Percentiles rank a stretch among this genome's conserved stretches.
Conservation (phyloP, 169 alveolate genomes). For the Plasmodium gallinaceum region DNA sequence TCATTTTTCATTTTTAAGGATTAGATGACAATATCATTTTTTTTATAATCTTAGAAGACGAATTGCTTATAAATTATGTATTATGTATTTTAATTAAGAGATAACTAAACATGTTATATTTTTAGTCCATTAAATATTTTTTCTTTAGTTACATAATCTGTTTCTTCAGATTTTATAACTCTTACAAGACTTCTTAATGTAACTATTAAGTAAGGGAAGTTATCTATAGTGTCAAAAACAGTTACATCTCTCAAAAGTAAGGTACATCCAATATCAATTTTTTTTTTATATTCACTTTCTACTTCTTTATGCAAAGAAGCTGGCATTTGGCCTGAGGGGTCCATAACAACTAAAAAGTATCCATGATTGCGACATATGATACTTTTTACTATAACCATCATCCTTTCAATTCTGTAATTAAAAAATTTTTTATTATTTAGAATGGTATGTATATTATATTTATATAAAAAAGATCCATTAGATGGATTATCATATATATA, state of each 20-base stretch:
- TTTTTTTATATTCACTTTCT: constrained; percentile 60
- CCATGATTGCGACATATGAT: constrained; percentile 63
- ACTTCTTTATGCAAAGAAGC: constrained; percentile 75
- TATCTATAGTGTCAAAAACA: constrained; percentile 51
- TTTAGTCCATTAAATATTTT: constrained; percentile 12
- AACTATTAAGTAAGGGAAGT: constrained; percentile 57
- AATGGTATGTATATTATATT: constrained; percentile 58
- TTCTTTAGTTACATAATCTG: constrained; percentile 32
- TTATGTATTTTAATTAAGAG: no score
- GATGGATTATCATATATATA: constrained; percentile 4
- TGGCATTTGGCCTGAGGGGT: constrained; percentile 75
- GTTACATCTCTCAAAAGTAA: constrained; percentile 64
- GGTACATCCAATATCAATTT: constrained; percentile 59
- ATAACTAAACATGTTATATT: background rate
- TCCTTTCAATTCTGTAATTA: constrained; percentile 34
- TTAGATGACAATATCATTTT: no score
- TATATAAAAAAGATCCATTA: constrained; percentile 32
- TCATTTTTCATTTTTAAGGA: no score
- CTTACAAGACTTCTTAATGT: constrained; percentile 69
- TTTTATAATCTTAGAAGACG: no score
- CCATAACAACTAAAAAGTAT: constrained; percentile 55
- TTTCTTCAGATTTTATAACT: constrained; percentile 63
- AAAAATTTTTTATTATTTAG: constrained; percentile 50
- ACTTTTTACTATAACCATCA: constrained; percentile 54
- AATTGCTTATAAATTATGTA: no score